phyloP scores from a whole-genome alignment of 768 basidiomycete genomes.

The Termitomyces sp. region DNA sequence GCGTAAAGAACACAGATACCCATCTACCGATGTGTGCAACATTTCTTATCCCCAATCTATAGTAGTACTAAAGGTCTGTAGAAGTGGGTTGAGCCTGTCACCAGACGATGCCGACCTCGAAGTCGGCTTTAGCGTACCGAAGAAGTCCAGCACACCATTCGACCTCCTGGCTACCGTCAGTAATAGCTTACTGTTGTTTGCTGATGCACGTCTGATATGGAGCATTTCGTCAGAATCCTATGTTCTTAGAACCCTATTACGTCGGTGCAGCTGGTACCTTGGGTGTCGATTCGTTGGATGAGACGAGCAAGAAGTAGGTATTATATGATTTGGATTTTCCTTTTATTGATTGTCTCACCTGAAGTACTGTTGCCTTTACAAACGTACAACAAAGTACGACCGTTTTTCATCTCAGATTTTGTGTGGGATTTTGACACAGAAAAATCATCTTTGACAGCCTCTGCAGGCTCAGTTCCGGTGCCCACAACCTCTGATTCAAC shows the following conservation, averaged over 20 bases:
- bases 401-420: background rate
- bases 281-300: conserved; percentile 3
- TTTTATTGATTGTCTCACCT: background rate
- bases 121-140: conserved; percentile 24
- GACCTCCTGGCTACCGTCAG: conserved; percentile 33
- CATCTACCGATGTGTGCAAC: conserved; percentile 18
- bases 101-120: conserved; percentile 24
- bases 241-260: conserved; percentile 30
- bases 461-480: conserved; percentile 25
- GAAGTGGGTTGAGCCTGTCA: conserved; percentile 29
- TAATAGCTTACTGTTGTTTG: conserved; percentile 1
- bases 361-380: conserved; percentile 28
- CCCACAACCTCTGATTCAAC: conserved; percentile 11
- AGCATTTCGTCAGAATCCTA: conserved; percentile 27
- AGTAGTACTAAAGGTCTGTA: conserved; percentile 6
- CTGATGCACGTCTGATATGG: background rate
- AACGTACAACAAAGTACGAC: conserved; percentile 31
- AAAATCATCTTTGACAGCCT: conserved; percentile 19
- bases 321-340: background rate
- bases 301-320: conserved; percentile 16
- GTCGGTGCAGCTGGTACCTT: conserved; percentile 29
- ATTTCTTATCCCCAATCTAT: background rate
- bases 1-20: conserved; percentile 27
- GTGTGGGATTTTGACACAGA: background rate
- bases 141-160: conserved; percentile 19